Base-by-base conservation (phyloP, 2,329 filamentous ascomycete species). In the Paraconiothyrium brasiliense region DNA sequence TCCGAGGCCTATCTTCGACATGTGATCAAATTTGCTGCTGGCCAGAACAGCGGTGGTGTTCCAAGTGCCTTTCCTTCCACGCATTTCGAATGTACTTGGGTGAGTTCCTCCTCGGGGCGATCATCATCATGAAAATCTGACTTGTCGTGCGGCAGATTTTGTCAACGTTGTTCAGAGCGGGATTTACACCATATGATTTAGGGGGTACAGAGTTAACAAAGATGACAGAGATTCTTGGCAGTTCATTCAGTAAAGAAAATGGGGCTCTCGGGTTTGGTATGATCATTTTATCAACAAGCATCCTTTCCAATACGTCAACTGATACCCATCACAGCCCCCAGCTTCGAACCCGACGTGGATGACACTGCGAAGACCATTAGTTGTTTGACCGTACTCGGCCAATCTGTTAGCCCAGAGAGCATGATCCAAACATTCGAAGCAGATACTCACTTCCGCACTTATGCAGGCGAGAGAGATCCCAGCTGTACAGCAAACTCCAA, bases 21-120 rank as follows among this genome's bases (percentile, higher is more conserved):
- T 11, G 49, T 55, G 10, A 44, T 58, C 34, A 37, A 54, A n/a
- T 4, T 59, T 27, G 54, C 57, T 16, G 16, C 22, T 5, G 22
- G 20, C 3, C 34, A 39, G 7, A 57, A 57, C 14, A 63, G 52
- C 5, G 72, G 71, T 1, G 63, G 67, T 13, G 65, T 76, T n/a
- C 71, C 74, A 0, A 70, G 66, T n/a, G 69, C 70, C 7, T 78
- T 69, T 64, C 76, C 77, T 1, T 68, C 64, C 5, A 69, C 66
- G 1, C 60, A 69, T n/a, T 78, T 78, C 46, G 75, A 73, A 55
- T 60, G 66, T 27, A 67, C 67, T 13, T 79, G 69, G 76, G 69
- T 73, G 20, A 20, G 20, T 20, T 20, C 20, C 20, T 1, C 20
- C 1, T 1, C 1, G 20, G 20, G 20, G 20, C 20, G 20, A 20